Evolutionary conservation across 345 rosid genomes (phyloP).

Genomic region (Eucalyptus regnans): DNA sequence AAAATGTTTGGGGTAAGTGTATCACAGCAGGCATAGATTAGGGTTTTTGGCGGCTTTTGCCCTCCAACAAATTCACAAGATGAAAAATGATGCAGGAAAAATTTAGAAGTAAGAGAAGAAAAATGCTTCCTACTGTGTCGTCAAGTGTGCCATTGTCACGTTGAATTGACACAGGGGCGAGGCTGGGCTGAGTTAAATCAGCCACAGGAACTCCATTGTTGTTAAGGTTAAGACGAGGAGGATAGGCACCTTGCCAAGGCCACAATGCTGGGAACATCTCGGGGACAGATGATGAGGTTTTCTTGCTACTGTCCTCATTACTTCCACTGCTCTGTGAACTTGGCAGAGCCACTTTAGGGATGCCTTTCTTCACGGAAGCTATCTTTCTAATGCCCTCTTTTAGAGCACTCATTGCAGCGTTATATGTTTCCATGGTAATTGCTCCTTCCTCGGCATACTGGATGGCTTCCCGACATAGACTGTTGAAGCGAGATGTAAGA

Average conservation of each 20-base stretch:
- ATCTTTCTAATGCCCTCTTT: slow-evolving; percentile 34
- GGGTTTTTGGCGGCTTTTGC: not conserved
- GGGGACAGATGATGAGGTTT: slow-evolving; percentile 10
- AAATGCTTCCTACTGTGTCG: slow-evolving; percentile 18
- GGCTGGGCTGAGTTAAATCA: slow-evolving; percentile 48
- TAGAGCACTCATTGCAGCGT: slow-evolving; percentile 24
- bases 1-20: not conserved
- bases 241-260: slow-evolving; percentile 47
- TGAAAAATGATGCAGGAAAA: not conserved
- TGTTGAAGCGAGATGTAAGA: slow-evolving; percentile 43
- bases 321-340: slow-evolving; percentile 23
- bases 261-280: slow-evolving; percentile 34
- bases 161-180: slow-evolving; percentile 34
- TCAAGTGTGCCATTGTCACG: slow-evolving; percentile 22
- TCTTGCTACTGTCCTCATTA: slow-evolving; percentile 28
- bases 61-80: not conserved
- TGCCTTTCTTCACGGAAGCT: slow-evolving; percentile 28
- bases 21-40: not conserved
- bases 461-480: slow-evolving; percentile 39
- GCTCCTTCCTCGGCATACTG: slow-evolving; percentile 56
- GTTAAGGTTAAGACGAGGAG: slow-evolving; percentile 35
- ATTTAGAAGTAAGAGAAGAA: not conserved
- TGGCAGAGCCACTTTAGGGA: slow-evolving; percentile 20
- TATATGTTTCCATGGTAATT: slow-evolving; percentile 35
- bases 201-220: slow-evolving; percentile 30